Base-by-base conservation (phyloP, 345 rosid species). In the Brassica nigra region DNA sequence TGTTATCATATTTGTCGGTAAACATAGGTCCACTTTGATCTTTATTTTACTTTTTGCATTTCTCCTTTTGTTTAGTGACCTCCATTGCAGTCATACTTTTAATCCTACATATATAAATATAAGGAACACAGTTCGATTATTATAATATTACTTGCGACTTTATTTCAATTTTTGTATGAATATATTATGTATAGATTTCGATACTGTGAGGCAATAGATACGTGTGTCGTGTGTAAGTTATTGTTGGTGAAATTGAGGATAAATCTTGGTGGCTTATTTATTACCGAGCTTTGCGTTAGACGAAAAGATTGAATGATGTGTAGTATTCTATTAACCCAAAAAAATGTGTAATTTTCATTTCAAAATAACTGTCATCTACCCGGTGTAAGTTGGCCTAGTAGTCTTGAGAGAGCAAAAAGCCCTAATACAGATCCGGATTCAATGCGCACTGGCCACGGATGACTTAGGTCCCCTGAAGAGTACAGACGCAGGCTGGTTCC, bases 1-100 rank as follows among this genome's bases (percentile, higher is more conserved):
- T 73, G 82, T 78, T 73, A 78, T 59, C 58, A 58, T 4, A 47
- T 79, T 36, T 79, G 82, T 79, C 82, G 78, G 82, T 78, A 79
- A 73, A 72, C 20, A 55, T 1, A 66, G 82, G 78, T 79, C 82
- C 82, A 79, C 74, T 79, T 78, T 79, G 55, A 73, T 66, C 30
- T 72, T 57, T 71, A 1, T 71, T 65, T 70, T 77, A 34, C 29
- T 34, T 70, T 54, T 36, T 8, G 62, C 16, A 28, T 64, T 71
- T 36, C 52, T 44, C 63, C 55, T 65, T 54, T 72, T 57, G 61
- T 66, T 72, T 29, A 70, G 70, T 71, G 75, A 66, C 31, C 70
- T 66, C 54, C 70, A 77, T 59, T 20, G 18, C 0, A 57, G 29
- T 57, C 2, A 9, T 8, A 3, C 4, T 28, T 9, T 58, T 20